These are phyloP conservation scores for Fusarium sp. DNA, from an alignment of 2,329 filamentous ascomycete species.

Conservation along the genomic window DNA sequence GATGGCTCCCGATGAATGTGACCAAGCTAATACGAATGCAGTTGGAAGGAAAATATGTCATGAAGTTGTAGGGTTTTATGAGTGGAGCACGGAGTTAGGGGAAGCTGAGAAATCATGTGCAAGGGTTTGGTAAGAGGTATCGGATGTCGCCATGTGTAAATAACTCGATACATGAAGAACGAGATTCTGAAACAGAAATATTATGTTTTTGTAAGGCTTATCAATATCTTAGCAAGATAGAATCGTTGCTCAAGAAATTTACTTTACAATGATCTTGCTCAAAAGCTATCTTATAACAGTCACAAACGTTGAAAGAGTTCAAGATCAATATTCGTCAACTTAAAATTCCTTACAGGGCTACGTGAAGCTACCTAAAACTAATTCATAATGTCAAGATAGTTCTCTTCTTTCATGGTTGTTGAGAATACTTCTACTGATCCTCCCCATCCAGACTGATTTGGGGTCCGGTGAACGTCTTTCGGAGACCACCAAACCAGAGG, in stretches of 20 bases:
- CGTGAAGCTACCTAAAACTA: too few relatives aligned
- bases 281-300: background rate
- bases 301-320: background rate
- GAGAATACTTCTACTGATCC: background rate
- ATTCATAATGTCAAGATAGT: background rate
- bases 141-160: rapidly evolving
- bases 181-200: rapidly evolving
- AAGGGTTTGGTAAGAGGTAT: too few relatives aligned
- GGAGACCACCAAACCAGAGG: conserved; percentile 34
- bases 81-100: background rate
- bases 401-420: rapidly evolving
- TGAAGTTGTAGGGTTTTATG: conserved; percentile 6
- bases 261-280: background rate
- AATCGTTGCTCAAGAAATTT: rapidly evolving
- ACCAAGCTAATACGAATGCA: background rate
- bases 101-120: background rate
- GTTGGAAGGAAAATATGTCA: conserved; percentile 36
- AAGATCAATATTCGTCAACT: too few relatives aligned
- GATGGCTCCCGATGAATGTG: rapidly evolving
- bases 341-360: too few relatives aligned
- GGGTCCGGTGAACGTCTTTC: conserved; percentile 40
- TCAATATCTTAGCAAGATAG: rapidly evolving
- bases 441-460: conserved; percentile 15
- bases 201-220: rapidly evolving
- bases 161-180: background rate